Evolutionary conservation across 768 basidiomycete species (phyloP), one percentile per base, ranked within the genome.

Genomic region (Sporobolomyces pararoseus): DNA sequence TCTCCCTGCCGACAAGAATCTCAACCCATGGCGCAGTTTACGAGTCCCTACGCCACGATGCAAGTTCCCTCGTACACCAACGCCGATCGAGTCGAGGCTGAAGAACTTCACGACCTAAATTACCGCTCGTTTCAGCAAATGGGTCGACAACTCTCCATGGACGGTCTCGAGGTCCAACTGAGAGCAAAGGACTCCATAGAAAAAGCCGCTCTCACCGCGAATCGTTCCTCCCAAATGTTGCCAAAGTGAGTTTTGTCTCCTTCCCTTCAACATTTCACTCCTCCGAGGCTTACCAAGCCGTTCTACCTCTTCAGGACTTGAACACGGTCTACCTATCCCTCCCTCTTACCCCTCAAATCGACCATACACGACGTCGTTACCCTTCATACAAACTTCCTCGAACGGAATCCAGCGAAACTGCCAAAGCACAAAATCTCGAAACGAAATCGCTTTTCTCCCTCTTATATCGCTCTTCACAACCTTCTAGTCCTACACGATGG

Each of bases 21-120:
- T 9, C 23, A 55, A 4, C 27, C 55, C 10, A 59, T 59, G 58
- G 58, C 58, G 2, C 58, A 59, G 32, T 29, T 31, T 27, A 21
- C 39, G 4, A 46, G 31, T n/a, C 58, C 58, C 9, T 59, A 59
- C 58, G 58, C 58, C n/a, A 25, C 39, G 39, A 59, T 59, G 58
- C 42, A 46, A 21, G 58, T 59, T 10, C 58, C 58, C 7, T 19
- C 17, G 25, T 59, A 59, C 58, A 46, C 55, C 9, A 59, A 29
- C 27, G 39, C 21, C 17, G 58, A 46, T 23, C 58, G 39, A 12
- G 17, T 4, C 23, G 58, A 59, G 25, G 29, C 25, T 14, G 42
- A 59, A 27, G 39, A 59, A 2, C 23, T 46, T 19, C 25, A 9
- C 39, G 58, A 44, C 39, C 19, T 59, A 16, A 59, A 59, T 35